Evolutionary conservation across 192 early-diverging fungal species (phyloP).

Genomic region (Obelidium mucronatum): DNA sequence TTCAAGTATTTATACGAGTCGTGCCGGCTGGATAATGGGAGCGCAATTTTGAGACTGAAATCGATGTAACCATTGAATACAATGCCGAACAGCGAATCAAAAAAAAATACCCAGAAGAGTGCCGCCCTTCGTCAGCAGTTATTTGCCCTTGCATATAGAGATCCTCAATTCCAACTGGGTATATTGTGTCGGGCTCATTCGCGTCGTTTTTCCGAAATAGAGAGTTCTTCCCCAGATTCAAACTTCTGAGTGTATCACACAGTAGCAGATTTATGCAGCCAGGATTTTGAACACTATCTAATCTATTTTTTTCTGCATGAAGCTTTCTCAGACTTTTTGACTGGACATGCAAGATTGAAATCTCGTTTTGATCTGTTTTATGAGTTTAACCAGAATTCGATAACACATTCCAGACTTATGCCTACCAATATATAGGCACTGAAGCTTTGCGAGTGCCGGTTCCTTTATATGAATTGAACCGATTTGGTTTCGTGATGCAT

Average conservation of each 20-base stretch:
- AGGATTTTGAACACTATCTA: not conserved
- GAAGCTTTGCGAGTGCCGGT: not conserved
- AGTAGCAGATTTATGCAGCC: not conserved
- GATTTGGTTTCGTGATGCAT: slow-evolving; percentile 7
- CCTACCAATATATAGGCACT: slow-evolving; percentile 14
- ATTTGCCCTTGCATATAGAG: not conserved
- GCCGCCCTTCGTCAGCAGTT: not conserved
- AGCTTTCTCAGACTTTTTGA: slow-evolving; percentile 12
- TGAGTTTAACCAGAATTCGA: not conserved
- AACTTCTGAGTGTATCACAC: not conserved
- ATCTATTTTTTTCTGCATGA: slow-evolving; percentile 15
- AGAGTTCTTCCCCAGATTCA: slow-evolving; percentile 19
- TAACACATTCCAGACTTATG: no score
- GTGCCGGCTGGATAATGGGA: not conserved
- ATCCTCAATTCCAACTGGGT: not conserved
- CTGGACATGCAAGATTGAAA: not conserved
- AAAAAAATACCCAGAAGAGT: no score
- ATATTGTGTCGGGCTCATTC: not conserved
- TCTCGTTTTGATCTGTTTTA: not conserved
- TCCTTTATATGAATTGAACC: not conserved
- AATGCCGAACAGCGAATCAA: no score
- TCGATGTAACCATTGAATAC: not conserved
- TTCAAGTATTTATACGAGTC: no score
- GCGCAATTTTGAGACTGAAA: not conserved
- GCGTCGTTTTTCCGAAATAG: not conserved